Evolutionary conservation across 1,284 basidiomycete species (phyloP), one percentile per base, ranked within the genome.

Genomic region (Cutaneotrichosporon sp.): DNA sequence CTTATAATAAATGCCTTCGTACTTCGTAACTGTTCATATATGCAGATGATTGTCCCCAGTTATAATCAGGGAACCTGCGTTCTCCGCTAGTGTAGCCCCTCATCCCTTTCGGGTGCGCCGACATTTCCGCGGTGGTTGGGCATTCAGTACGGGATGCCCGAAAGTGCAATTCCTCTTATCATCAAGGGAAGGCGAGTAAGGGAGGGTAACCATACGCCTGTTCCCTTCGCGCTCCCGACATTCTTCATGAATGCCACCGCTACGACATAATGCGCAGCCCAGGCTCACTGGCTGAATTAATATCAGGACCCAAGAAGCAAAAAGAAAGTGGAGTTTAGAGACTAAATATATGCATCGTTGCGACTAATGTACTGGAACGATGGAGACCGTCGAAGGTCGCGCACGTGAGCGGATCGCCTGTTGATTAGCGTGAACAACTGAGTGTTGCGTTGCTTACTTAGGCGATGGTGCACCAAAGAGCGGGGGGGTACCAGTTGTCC

Each of bases 311-410:
- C 26, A 26, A 26, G 26, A 26, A 26, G 26, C 26, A 26, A 3
- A 26, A 50, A 50, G 47, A 18, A 50, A 7, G 47, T 5, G 13
- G 16, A 18, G 40, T 42, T 42, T 50, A 50, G 21, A 26, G 6
- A 50, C 47, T 50, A 50, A 21, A 50, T 50, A 50, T 50, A 50
- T 50, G n/a, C 47, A 50, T 50, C 47, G 47, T 50, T 26, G 47
- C 47, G 9, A 26, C 47, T 50, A 50, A 9, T 42, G 40, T 42
- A 42, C 2, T 9, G 40, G 40, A 42, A 42, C 40, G 40, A 42
- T 42, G 40, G 40, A 5, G 40, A 42, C 40, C 13, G 40, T 14
- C 40, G 40, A 42, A 16, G 40, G 34, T 8, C 34, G 8, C 7
- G 34, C 34, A 36, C 8, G 34, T 36, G 40, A 42, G 40, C 40